Evolutionary conservation across 2,329 filamentous ascomycete genomes (phyloP), one percentile per base, ranked within the genome.

Genomic region (Penicillium decumbens): DNA sequence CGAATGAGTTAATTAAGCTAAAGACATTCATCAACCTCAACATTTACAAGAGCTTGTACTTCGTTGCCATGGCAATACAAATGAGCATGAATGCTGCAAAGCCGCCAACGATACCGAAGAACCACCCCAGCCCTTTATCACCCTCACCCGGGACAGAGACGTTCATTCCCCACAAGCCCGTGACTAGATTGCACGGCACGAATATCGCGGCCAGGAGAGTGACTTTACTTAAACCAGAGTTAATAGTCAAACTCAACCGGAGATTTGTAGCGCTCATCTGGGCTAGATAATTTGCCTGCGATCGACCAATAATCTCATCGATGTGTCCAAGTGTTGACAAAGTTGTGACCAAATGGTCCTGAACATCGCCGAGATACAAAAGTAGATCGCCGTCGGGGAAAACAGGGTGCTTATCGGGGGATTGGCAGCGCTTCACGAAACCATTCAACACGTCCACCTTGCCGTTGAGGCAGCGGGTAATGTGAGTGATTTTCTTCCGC

Each of bases 311-410:
- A 77, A 98, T 96, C 78, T 96, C 96, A 69, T 98, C 93, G 59
- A 95, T 95, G 66, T 97, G 92, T 0, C 83, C 81, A 54, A 98
- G 74, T 69, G 93, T 96, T 59, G 87, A 91, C 79, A 95, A 90
- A 86, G 96, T 97, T 20, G 93, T 98, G 44, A 97, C 88, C 39
- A 97, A 89, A 78, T 98, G 93, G 71, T 98, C 93, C 70, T 98
- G 93, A 53, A 97, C 95, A 71, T 98, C 93, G 60, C 89, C 89
- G 18, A 98, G 82, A 66, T 97, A 98, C 63, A 97, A 80, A 29
- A 91, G 89, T 49, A 97, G 93, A 63, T 97, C 92, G 73, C 92
- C 92, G 18, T 89, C 87, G 1, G 93, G 92, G 2, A 92, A 95
- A 35, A 96, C 86, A 57, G 88, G 86, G 74, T 93, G 95, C 56